Conservation (phyloP, 2,329 filamentous ascomycete genomes). For the Ceratocystis harringtonii region DNA sequence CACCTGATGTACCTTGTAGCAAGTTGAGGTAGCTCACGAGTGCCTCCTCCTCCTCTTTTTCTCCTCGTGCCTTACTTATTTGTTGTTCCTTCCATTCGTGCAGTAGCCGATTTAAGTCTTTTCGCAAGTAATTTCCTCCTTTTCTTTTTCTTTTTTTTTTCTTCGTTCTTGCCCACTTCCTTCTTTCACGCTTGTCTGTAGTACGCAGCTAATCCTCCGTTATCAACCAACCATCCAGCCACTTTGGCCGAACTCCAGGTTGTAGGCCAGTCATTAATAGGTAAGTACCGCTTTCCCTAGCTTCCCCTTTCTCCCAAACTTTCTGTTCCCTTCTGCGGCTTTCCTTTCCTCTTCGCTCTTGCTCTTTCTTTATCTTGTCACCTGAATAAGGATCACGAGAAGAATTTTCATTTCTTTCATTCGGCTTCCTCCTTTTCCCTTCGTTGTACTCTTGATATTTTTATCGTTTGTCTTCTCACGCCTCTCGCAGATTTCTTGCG, state of each 20-base stretch:
- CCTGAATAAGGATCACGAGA: not conserved
- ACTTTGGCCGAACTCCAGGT: not conserved
- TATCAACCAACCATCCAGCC: not conserved
- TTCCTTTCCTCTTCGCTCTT: not conserved
- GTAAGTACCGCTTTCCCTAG: not conserved
- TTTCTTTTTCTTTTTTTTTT: not conserved
- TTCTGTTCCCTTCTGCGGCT: not conserved
- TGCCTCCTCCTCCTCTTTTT: not conserved
- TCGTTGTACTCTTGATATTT: not conserved
- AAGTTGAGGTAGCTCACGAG: not conserved
- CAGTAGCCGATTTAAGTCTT: not conserved
- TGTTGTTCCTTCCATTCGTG: not conserved
- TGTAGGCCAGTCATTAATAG: not conserved
- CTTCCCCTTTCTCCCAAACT: slow-evolving; percentile 7
- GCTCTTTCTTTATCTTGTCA: slow-evolving; percentile 7
- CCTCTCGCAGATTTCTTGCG: not conserved
- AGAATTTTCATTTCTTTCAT: slow-evolving; percentile 4
- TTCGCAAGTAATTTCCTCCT: slow-evolving; percentile 11
- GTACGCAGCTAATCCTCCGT: not conserved
- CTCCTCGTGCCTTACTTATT: not conserved
- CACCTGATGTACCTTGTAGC: not conserved
- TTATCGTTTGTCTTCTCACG: not conserved
- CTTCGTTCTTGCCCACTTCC: not conserved
- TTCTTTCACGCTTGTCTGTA: not conserved
- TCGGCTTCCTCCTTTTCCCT: not conserved